Evolutionary conservation across 768 basidiomycete species (phyloP), one percentile per base, ranked within the genome.

Genomic region (Boletus barrowsii): DNA sequence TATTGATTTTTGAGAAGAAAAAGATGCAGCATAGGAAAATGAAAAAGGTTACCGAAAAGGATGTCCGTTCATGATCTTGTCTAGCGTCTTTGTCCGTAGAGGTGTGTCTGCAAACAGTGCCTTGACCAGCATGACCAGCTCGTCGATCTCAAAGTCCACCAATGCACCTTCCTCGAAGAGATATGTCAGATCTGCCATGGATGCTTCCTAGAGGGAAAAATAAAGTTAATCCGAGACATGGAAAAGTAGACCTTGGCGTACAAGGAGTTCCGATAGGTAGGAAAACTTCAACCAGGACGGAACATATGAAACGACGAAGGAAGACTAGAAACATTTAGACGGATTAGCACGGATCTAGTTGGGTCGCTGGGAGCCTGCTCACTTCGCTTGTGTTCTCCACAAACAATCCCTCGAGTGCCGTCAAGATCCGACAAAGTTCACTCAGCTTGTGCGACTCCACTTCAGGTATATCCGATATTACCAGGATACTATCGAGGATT

Each of bases 251-350:
- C 41, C 20, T 30, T 10, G 26, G 77, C 88, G 43, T 55, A 94
- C 93, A 77, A 98, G 68, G 13, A 98, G 79, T 69, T 97, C 94
- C 2, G 91, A 91, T 5, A 97, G 78, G 70, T 98, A 98, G 18
- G 89, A 93, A 70, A 91, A 96, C 70, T 96, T 96, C 62, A 97
- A 77, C 95, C 95, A 98, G 13, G 83, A 86, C 2, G 91, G 88
- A n/a, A 95, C 90, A 58, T 91, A 92, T 0, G 83, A 84, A 1
- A 87, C 88, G 8, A 92, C 84, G 45, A 88, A 84, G 0, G 90
- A 87, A 18, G 86, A 78, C 82, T 88, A 59, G 29, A 41, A 42
- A 42, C n/a, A 17, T 9, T n/a, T 17, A 33, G 29, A 44, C 9
- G 22, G 18, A 50, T 59, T 32, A 58, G 45, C 10, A n/a, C 17